A percentile compares a stretch with the other conserved stretches of the same genome.
Conservation (phyloP, 1,139 yeast species). For the Suhomyces bribrorum region DNA sequence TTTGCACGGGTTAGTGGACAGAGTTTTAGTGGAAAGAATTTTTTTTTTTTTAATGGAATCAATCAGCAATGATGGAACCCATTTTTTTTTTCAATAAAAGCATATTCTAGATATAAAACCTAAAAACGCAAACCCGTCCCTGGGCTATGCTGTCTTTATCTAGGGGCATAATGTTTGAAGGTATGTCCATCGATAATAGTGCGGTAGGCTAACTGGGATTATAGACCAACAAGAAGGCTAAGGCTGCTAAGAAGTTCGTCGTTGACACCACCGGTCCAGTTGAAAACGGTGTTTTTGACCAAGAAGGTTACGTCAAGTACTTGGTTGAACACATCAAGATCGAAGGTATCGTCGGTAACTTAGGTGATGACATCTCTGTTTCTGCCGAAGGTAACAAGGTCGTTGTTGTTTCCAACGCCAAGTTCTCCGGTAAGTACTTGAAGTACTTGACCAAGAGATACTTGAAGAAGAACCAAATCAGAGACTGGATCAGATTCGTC, state of each 20-base stretch:
- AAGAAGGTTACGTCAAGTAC: slow-evolving; percentile 96
- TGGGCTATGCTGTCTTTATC: slow-evolving; percentile 60
- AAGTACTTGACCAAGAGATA: slow-evolving; percentile 99
- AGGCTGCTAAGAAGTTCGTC: slow-evolving; percentile 83
- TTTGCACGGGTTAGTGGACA: slow-evolving; percentile 34
- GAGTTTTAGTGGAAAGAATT: slow-evolving; percentile 12
- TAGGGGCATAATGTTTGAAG: slow-evolving; percentile 21
- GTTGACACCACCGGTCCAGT: slow-evolving; percentile 98
- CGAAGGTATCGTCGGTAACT: slow-evolving; percentile 94
- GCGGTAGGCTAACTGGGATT: slow-evolving; percentile 60
- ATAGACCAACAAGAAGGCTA: slow-evolving; percentile 79
- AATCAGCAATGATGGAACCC: slow-evolving; percentile 6
- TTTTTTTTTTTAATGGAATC: slow-evolving; percentile 9
- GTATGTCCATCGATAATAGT: slow-evolving; percentile 39
- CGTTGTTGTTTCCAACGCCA: slow-evolving; percentile 86
- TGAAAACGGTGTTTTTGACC: slow-evolving; percentile 96
- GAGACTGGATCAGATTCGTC: slow-evolving; percentile 99
- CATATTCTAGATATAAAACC: slow-evolving; percentile 14
- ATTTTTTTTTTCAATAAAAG: slow-evolving; percentile 14
- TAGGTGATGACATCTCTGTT: slow-evolving; percentile 92
- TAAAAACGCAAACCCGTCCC: slow-evolving; percentile 39
- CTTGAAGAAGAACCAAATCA: slow-evolving; percentile 99
- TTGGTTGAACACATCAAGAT: slow-evolving; percentile 99
- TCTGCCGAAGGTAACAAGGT: slow-evolving; percentile 83
- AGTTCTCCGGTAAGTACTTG: slow-evolving; percentile 99